These are phyloP conservation scores for Huntiella bhutanensis DNA, from an alignment of 2,329 filamentous ascomycete species.

Conservation along the genomic window DNA sequence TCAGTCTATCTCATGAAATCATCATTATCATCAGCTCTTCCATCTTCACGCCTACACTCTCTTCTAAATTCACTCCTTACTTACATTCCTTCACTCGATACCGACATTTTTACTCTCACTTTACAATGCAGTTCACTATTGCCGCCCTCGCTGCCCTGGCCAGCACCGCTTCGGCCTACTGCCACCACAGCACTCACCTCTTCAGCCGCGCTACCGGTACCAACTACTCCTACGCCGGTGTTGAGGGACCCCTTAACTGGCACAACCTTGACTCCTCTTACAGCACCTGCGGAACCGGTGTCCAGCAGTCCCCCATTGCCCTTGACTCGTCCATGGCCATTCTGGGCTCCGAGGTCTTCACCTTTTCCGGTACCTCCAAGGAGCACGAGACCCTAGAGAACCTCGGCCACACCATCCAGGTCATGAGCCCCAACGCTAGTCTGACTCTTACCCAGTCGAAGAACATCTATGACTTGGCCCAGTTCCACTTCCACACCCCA, in stretches of 20 bases:
- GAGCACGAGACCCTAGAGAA: slow-evolving; percentile 27
- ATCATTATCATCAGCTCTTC: background rate
- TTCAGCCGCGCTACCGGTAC: slow-evolving; percentile 18
- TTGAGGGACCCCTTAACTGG: slow-evolving; percentile 33
- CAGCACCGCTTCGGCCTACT: slow-evolving; percentile 15
- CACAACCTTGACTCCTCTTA: slow-evolving; percentile 25
- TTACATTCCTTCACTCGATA: background rate
- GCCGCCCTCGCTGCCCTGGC: slow-evolving; percentile 3
- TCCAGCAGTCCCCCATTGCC: slow-evolving; percentile 37
- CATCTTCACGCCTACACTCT: background rate
- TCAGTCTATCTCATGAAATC: slow-evolving; percentile 1
- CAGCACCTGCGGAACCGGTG: slow-evolving; percentile 27
- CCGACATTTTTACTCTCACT: too few species aligned
- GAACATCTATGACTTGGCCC: slow-evolving; percentile 19
- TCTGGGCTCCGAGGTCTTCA: slow-evolving; percentile 17
- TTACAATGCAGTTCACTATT: slow-evolving; percentile 1
- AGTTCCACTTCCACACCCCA: slow-evolving; percentile 43
- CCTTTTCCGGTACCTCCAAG: slow-evolving; percentile 14
- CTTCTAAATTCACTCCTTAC: slow-evolving; percentile 7
- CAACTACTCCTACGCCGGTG: slow-evolving; percentile 17
- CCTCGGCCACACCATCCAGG: slow-evolving; percentile 32
- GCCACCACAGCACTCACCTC: slow-evolving; percentile 20
- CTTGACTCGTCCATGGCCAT: slow-evolving; percentile 18
- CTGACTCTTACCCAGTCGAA: slow-evolving; percentile 17
- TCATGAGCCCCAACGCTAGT: slow-evolving; percentile 13